Percentiles rank a stretch among this genome's conserved stretches.
These are phyloP conservation scores for Eucalyptus polybractea DNA, from an alignment of 345 rosid genomes.

Conservation along the genomic window DNA sequence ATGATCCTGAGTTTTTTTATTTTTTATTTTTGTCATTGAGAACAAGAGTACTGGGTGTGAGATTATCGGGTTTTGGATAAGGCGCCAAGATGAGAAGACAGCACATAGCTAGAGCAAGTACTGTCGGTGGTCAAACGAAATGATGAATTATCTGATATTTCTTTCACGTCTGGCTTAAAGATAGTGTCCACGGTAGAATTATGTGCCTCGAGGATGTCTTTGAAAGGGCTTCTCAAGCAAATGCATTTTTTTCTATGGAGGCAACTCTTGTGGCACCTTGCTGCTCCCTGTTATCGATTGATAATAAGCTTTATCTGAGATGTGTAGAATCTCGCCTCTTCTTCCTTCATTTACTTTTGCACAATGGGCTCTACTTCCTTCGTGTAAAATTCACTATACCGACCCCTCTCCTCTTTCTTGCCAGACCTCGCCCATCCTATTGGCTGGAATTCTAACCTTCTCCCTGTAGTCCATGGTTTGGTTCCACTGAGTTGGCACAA, in stretches of 20 bases:
- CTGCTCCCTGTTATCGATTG: neutral
- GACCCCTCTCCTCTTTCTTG: neutral
- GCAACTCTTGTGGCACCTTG: neutral
- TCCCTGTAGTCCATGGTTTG: neutral
- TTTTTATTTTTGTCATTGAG: no score
- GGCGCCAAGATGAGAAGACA: neutral
- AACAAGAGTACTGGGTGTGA: neutral
- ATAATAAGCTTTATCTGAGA: neutral
- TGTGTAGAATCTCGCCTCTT: neutral
- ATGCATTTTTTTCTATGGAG: neutral
- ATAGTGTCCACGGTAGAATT: neutral
- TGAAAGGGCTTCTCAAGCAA: neutral
- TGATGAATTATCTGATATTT: neutral
- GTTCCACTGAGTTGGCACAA: neutral
- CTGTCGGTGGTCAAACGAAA: fast-evolving
- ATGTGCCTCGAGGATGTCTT: neutral
- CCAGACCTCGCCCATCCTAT: neutral
- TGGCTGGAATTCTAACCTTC: neutral
- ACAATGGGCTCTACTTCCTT: neutral
- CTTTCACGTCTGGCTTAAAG: neutral
- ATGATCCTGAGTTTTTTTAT: neutral
- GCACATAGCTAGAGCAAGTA: neutral
- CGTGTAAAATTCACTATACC: neutral
- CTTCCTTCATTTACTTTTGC: neutral
- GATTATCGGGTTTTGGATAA: neutral